phyloP scores from a whole-genome alignment of 2,329 filamentous ascomycete species.

The Seiridium cupressi region DNA sequence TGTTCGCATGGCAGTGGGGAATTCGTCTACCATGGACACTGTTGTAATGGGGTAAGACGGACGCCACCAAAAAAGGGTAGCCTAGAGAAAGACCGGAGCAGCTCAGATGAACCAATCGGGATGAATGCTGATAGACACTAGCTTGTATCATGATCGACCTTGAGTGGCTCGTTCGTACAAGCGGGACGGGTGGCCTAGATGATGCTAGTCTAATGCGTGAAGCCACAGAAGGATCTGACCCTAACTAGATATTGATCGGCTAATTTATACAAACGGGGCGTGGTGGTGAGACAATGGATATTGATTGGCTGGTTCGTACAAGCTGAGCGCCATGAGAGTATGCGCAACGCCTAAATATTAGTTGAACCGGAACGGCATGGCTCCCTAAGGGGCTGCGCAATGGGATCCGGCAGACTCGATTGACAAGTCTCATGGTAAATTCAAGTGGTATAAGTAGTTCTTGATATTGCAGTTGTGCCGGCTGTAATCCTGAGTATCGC shows the following conservation, averaged over 20 bases:
- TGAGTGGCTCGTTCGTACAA: not conserved
- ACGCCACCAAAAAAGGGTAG: not conserved
- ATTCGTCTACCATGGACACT: not conserved
- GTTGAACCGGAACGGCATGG: not conserved
- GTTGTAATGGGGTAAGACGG: not conserved
- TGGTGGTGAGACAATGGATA: not conserved
- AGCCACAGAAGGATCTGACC: not conserved
- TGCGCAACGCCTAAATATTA: not conserved
- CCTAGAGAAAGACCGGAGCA: not conserved
- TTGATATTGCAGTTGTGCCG: constrained; percentile 10
- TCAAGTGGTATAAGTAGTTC: constrained; percentile 15
- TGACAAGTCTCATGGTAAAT: constrained; percentile 4
- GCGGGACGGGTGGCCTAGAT: no score
- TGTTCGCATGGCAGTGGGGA: not conserved
- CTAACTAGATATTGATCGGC: not conserved
- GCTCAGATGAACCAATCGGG: not conserved
- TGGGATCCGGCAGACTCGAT: not conserved
- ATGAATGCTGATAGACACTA: not conserved
- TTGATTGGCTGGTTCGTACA: constrained; percentile 24
- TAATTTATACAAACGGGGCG: not conserved
- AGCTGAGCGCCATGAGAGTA: constrained; percentile 9
- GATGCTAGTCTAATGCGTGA: not conserved
- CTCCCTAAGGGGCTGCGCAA: not conserved
- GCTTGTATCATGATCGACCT: not conserved
- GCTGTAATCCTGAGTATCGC: constrained; percentile 5